Evolutionary conservation across 1,139 yeast species (phyloP), one percentile per base, ranked within the genome.

Genomic region (Suhomyces taliae): DNA sequence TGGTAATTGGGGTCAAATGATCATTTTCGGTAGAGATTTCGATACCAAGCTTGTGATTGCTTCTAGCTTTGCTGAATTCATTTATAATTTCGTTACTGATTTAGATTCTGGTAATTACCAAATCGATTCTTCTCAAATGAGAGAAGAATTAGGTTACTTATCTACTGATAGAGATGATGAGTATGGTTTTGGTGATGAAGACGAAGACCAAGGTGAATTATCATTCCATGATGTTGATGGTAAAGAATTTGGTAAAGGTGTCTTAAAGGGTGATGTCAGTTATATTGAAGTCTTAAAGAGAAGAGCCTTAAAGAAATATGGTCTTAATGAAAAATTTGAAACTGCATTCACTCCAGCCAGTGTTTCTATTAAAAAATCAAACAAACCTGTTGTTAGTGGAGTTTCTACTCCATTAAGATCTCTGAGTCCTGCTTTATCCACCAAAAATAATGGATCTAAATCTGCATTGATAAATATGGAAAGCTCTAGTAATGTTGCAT

Each of bases 21-120:
- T 83, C 48, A 63, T 82, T 38, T 83, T 78, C 60, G 88, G 88
- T 14, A 76, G 86, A 56, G 87, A 83, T 54, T 82, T 69, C 57
- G 87, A 83, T 62, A 79, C 84, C 43, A 82, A 82, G 57, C 67
- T 78, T 51, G 86, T 82, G 31, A 65, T 82, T 52, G 85, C 86
- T 6, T 59, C 69, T n/a, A 70, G 72, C 42, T 81, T 83, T 64
- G 76, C 77, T 36, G 85, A 82, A 51, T 82, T 82, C 54, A 60
- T 83, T 40, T 74, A 74, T 53, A 68, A 65, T 34, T 72, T 72
- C 45, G 75, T 75, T 8, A 69, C 67, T 35, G 85, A 81, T 60
- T 69, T 81, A 50, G 84, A 81, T 58, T 70, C 70, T 37, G 85
- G 82, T 8, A 78, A 77, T 53, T 81, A 66, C 55, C 69, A 68